Base-by-base conservation (phyloP, 352 stramenopile species). In the Globisporangium recalcitrans region DNA sequence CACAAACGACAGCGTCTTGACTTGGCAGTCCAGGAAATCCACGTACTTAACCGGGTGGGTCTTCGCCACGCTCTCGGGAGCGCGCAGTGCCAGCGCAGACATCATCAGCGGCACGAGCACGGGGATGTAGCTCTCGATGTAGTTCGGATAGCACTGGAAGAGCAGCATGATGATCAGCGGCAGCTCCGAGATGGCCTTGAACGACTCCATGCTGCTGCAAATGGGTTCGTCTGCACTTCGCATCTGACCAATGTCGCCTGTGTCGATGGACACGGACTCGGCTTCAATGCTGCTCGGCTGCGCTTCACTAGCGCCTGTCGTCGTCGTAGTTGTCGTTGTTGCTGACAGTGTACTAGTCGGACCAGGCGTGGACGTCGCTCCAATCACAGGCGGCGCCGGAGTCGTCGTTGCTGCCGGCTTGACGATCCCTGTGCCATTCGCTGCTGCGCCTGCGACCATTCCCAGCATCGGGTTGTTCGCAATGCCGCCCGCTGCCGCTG, bases 111-210 rank as follows among this genome's bases (percentile, higher is more conserved):
- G 93, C 59, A 99, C 94, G 24, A 99, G 77, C 29, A 91, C 85
- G 2, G 92, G 82, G 47, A 99, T 97, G 71, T 98, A 97, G 47
- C 75, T 91, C 76, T 98, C 95, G 27, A 99, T 94, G 69, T 96
- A 98, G 56, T 91, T 97, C 19, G 94, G 95, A 75, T 99, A 98
- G 56, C 98, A 93, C 77, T 99, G 96, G 63, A 99, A 99, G 40
- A 99, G 87, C 51, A 99, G 74, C 93, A 99, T 99, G 60, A 99
- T 97, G 72, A 98, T 98, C 46, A 98, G 73, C n/a, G 97, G 97
- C 60, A 97, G 91, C 75, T 99, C 97, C 6, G 91, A 97, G 47
- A 99, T 88, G 19, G 98, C 95, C 67, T 96, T 96, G 73, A 97
- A 98, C 34, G 91, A 97, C 65, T 97, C 88, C 62, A 93, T 77